Conservation (phyloP, 169 alveolate genomes). For the Eimeria praecox region DNA sequence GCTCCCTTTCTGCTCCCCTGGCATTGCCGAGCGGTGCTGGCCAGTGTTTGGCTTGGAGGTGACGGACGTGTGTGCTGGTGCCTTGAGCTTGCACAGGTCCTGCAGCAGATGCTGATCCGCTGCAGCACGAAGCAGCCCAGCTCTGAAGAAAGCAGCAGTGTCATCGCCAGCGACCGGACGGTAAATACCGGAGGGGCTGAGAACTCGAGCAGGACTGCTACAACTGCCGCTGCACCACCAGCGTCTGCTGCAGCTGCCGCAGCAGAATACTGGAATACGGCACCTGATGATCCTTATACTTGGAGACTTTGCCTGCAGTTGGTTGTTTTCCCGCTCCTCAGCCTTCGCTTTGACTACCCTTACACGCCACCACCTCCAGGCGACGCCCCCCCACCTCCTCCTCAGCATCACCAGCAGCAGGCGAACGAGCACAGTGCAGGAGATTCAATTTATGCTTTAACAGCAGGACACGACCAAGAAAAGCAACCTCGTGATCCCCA, state of each 20-base stretch:
- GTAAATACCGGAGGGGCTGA: neutral
- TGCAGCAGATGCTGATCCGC: slow-evolving; percentile 65
- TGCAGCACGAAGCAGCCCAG: slow-evolving; percentile 28
- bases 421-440: slow-evolving; percentile 23
- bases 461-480: slow-evolving; percentile 35
- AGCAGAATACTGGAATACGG: slow-evolving; percentile 45
- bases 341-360: slow-evolving; percentile 77
- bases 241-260: slow-evolving; percentile 46
- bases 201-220: neutral
- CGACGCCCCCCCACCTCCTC: slow-evolving; percentile 69
- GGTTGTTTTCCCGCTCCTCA: slow-evolving; percentile 77
- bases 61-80: slow-evolving; percentile 11
- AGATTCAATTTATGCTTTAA: neutral
- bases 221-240: neutral
- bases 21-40: neutral
- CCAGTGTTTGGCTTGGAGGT: neutral
- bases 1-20: neutral
- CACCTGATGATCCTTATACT: slow-evolving; percentile 45
- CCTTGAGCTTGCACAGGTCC: neutral
- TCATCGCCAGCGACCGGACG: neutral
- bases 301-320: slow-evolving; percentile 74
- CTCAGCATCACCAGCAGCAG: slow-evolving; percentile 61
- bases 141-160: neutral
- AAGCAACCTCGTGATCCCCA: slow-evolving; percentile 35
- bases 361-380: slow-evolving; percentile 69